Evolutionary conservation across 169 alveolate genomes (phyloP).

Genomic region (Besnoitia besnoiti): DNA sequence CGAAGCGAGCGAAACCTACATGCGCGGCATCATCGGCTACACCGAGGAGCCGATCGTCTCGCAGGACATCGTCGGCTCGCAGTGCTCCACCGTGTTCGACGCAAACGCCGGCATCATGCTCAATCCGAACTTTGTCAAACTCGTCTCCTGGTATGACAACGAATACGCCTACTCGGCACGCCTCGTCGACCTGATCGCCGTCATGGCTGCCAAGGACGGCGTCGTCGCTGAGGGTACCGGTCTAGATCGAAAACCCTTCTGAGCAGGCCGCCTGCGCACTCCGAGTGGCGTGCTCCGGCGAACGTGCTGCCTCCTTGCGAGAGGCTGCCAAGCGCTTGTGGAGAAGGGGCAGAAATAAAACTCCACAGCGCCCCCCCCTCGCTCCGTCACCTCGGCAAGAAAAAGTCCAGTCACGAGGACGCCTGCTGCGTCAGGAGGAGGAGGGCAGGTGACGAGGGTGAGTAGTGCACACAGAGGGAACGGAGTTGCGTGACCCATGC

Average conservation of each 20-base stretch:
- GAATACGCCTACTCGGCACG: constrained; percentile 99
- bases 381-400: too few relatives aligned
- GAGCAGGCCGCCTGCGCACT: too few relatives aligned
- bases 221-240: constrained; percentile 51
- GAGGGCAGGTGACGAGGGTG: too few relatives aligned
- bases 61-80: constrained; percentile 92
- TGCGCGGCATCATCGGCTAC: constrained; percentile 96
- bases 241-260: constrained; percentile 46
- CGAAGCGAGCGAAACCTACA: constrained; percentile 90
- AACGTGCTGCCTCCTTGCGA: too few relatives aligned
- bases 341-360: too few relatives aligned
- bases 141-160: constrained; percentile 98
- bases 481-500: too few relatives aligned
- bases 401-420: too few relatives aligned
- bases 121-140: constrained; percentile 94
- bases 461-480: too few relatives aligned
- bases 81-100: constrained; percentile 95
- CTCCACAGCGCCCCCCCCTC: too few relatives aligned
- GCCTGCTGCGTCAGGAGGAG: too few relatives aligned
- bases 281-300: too few relatives aligned
- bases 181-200: constrained; percentile 92
- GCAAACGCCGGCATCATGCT: constrained; percentile 97
- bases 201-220: constrained; percentile 75
- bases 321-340: too few relatives aligned
- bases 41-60: constrained; percentile 96